A percentile compares a stretch with the other conserved stretches of the same genome.
Conservation (phyloP, 139 green algal genomes). For the Limnomonas spitsbergensis region DNA sequence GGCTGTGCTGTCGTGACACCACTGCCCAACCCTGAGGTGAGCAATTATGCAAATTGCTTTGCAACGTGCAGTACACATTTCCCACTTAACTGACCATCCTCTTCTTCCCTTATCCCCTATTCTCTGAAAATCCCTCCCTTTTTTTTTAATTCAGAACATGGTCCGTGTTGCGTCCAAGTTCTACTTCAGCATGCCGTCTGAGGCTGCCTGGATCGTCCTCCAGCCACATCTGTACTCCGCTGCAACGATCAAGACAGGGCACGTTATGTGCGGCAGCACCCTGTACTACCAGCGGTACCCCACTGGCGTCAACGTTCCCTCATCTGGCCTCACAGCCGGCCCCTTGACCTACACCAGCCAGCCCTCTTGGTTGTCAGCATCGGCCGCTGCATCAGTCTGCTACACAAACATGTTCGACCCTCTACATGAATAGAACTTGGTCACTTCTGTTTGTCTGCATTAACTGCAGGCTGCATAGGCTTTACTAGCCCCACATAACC, state of each 20-base stretch:
- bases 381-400: not conserved
- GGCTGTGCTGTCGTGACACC: not conserved
- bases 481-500: too few relatives aligned
- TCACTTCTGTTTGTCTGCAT: not conserved
- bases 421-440: not conserved
- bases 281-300: slow-evolving; percentile 1
- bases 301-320: not conserved
- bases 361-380: not conserved
- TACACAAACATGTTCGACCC: not conserved
- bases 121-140: too few relatives aligned
- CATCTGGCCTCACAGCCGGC: not conserved
- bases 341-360: not conserved
- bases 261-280: not conserved
- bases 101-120: not conserved
- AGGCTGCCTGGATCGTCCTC: not conserved
- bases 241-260: not conserved
- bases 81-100: not conserved
- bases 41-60: too few relatives aligned
- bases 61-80: not conserved
- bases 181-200: not conserved
- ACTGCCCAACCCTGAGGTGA: not conserved
- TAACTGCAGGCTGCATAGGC: too few relatives aligned
- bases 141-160: too few relatives aligned
- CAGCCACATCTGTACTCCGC: not conserved
- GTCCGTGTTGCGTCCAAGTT: slow-evolving; percentile 8